Evolutionary conservation across 2,329 filamentous ascomycete species (phyloP), one percentile per base, ranked within the genome.

Genomic region (Rhynchosporium agropyri): DNA sequence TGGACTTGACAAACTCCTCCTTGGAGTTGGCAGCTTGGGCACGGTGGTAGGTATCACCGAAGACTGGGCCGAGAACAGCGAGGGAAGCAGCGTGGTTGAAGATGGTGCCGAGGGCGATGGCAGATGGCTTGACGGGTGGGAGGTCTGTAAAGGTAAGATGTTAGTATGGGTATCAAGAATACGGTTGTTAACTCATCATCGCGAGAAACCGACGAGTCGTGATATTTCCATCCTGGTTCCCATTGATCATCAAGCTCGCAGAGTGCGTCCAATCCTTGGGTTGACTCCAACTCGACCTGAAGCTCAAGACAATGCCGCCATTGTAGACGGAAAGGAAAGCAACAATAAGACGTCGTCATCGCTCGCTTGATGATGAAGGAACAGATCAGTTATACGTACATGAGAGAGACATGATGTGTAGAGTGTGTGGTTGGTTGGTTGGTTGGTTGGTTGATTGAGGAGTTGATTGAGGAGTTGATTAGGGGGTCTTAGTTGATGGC

Each of bases 11-110:
- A 81, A 97, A 98, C 81, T 98, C 94, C 81, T 98, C 93, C 83
- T 95, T 96, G 75, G 89, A 91, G 86, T 96, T 94, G 77, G 94
- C 87, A 65, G 86, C 81, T 84, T 96, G 93, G 71, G 94, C 93
- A 72, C 91, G 90, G 80, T 93, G 89, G 85, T 97, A 97, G 75
- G 92, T 94, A 75, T 96, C 89, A 76, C 95, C 94, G 77, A 98
- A 97, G 79, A 98, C 81, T 67, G 94, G 94, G 64, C 87, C 85
- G 67, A 98, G 86, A 72, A 98, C 87, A 67, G 91, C 93, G 68
- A 95, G 88, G 75, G 95, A 95, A 74, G 92, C 84, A 73, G 89
- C 88, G 81, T 99, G 94, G 84, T 90, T 97, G 88, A 97, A 99
- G 78, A 92, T 81, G 67, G 93, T 95, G 80, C 95, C 95, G 75